Evolutionary conservation across 352 stramenopile species (phyloP).

Genomic region (Thalassiosira ordinaria): DNA sequence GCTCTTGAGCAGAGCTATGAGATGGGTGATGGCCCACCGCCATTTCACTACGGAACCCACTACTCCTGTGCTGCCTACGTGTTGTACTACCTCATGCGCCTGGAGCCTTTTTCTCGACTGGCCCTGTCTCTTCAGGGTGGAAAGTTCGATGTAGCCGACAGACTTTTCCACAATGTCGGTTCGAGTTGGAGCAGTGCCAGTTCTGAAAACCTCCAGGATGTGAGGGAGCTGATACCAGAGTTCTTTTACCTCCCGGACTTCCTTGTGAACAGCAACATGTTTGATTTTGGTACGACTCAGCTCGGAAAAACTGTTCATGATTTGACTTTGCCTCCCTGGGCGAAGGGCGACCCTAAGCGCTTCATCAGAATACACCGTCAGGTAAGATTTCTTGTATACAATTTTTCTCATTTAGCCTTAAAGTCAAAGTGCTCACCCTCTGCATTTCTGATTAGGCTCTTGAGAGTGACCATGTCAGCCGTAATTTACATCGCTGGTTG

Average conservation of each 20-base stretch:
- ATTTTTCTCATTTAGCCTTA: not conserved
- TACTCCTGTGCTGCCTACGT: slow-evolving; percentile 96
- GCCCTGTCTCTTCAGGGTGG: slow-evolving; percentile 94
- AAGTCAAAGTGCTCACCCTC: not conserved
- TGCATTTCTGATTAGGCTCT: slow-evolving; percentile 86
- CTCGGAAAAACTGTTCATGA: slow-evolving; percentile 89
- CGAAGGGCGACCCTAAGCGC: slow-evolving; percentile 90
- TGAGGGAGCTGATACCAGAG: slow-evolving; percentile 89
- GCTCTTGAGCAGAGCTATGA: slow-evolving; percentile 88
- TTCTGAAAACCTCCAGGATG: slow-evolving; percentile 89
- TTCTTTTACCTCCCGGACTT: slow-evolving; percentile 91
- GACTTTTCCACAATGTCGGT: slow-evolving; percentile 95
- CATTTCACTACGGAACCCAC: slow-evolving; percentile 99
- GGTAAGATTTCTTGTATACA: slow-evolving; percentile 68
- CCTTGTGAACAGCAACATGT: slow-evolving; percentile 88
- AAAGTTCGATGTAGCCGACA: slow-evolving; percentile 94
- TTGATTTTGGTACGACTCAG: slow-evolving; percentile 89
- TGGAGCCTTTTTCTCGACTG: slow-evolving; percentile 98
- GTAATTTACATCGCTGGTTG: slow-evolving; percentile 97
- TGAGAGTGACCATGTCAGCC: slow-evolving; percentile 98
- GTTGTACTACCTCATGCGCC: slow-evolving; percentile 97
- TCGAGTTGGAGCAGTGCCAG: slow-evolving; percentile 94
- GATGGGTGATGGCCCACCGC: slow-evolving; percentile 88
- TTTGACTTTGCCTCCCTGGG: slow-evolving; percentile 97
- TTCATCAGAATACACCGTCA: slow-evolving; percentile 94